Conservation (phyloP, 164 flowering plant species). For the Vitis rupestris region DNA sequence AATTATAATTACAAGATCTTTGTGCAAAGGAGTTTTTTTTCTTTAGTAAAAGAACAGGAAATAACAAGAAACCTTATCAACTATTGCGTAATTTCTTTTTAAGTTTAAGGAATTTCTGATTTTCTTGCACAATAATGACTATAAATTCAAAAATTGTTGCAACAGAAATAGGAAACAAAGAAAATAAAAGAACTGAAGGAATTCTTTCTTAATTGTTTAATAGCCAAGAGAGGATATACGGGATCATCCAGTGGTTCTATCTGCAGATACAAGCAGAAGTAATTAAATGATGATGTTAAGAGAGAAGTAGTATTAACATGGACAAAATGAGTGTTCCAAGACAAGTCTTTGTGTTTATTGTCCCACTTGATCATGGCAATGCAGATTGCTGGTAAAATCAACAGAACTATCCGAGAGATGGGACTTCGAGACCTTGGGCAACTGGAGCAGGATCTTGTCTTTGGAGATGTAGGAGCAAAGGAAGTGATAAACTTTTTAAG, state of each 20-base stretch:
- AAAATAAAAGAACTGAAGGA: background rate
- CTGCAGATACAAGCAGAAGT: background rate
- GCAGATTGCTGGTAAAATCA: conserved; percentile 50
- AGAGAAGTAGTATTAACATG: background rate
- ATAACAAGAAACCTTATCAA: background rate
- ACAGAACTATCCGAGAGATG: conserved; percentile 40
- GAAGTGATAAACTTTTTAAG: conserved; percentile 46
- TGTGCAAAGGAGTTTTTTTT: background rate
- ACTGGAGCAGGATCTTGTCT: conserved; percentile 57
- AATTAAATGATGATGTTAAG: background rate
- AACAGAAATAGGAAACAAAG: too few relatives aligned
- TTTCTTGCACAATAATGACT: background rate
- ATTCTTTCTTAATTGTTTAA: background rate
- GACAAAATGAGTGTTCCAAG: too few relatives aligned
- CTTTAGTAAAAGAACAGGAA: background rate
- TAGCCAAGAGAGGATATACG: background rate
- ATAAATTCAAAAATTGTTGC: background rate
- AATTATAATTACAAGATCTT: background rate
- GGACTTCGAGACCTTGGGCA: conserved; percentile 51
- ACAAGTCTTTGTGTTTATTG: conserved; percentile 1
- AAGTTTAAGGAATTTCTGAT: background rate
- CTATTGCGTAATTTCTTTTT: background rate
- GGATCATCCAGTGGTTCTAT: background rate
- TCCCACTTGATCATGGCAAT: conserved; percentile 2
- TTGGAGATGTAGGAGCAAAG: conserved; percentile 58